Percentiles rank a stretch among this genome's conserved stretches.
Evolutionary conservation across 1,284 basidiomycete species (phyloP).

Genomic region (Ganoderma meredithae): DNA sequence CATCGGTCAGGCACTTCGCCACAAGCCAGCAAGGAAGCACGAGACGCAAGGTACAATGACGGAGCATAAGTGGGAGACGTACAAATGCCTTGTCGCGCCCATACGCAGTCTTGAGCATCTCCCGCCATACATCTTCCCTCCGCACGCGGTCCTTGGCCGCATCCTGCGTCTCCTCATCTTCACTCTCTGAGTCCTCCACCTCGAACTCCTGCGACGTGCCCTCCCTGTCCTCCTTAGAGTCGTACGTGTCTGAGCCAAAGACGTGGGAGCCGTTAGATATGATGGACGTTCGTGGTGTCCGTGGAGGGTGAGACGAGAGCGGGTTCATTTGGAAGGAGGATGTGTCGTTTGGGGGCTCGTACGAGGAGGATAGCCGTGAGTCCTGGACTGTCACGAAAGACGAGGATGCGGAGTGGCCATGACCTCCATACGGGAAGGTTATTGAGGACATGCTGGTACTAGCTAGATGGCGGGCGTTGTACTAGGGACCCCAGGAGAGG

Average conservation of each 20-base stretch:
- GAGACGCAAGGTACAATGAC: conserved; percentile 13
- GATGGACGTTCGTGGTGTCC: conserved; percentile 70
- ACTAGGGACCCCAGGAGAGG: not conserved
- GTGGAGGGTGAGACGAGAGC: conserved; percentile 76
- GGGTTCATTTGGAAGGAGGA: conserved; percentile 81
- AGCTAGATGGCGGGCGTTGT: not conserved
- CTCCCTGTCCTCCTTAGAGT: conserved; percentile 47
- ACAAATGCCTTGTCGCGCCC: conserved; percentile 86
- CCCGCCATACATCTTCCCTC: conserved; percentile 76
- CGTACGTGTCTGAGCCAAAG: conserved; percentile 48
- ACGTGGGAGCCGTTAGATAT: conserved; percentile 42
- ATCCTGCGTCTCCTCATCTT: conserved; percentile 45
- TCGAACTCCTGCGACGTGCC: conserved; percentile 42
- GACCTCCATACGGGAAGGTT: conserved; percentile 45
- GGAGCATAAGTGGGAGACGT: conserved; percentile 42
- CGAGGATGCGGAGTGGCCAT: conserved; percentile 37
- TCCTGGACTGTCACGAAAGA: conserved; percentile 49
- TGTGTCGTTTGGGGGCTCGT: conserved; percentile 49
- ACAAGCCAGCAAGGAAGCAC: not conserved
- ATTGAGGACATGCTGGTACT: conserved; percentile 48
- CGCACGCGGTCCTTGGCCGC: conserved; percentile 53
- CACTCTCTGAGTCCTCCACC: conserved; percentile 41
- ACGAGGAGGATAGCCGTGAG: conserved; percentile 45
- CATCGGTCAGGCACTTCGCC: not conserved
- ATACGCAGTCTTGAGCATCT: conserved; percentile 75